Evolutionary conservation across 352 stramenopile genomes (phyloP), one percentile per base, ranked within the genome.

Genomic region (Phytophthora hybrid): DNA sequence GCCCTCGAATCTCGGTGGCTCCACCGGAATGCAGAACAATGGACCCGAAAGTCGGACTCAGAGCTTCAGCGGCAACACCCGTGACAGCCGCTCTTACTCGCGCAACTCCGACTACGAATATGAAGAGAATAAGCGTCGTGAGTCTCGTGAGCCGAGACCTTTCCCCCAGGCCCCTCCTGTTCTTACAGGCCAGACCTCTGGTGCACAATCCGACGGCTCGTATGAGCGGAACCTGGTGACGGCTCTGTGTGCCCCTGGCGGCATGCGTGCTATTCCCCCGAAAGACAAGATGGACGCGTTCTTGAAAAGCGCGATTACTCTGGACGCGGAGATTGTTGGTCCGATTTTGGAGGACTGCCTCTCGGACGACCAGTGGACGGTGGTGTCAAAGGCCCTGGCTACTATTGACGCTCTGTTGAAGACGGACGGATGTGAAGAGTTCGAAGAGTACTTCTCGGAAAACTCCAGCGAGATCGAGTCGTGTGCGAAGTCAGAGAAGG

Each of bases 261-360:
- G 96, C 26, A 98, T 98, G 93, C 97, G 97, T 68, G 92, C 96
- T 37, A 93, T 98, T 21, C 96, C 96, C 47, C 96, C 96, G 21
- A 95, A 94, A 63, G 95, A 99, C 66, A 98, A 98, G 79, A 85
- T 99, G 49, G 91, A 94, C 34, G 87, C 88, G 31, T 99, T 98
- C 76, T 78, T 97, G 57, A 91, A 96, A 71, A 93, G 89, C 19
- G 89, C 97, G 5, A 75, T 96, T 69, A 98, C 90, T 26, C 81
- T 99, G 18, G 95, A 99, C 69, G 80, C 95, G 0, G 96, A 99
- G 68, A 91, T 98, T 46, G 90, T 99, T 37, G 97, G 96, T 37
- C 96, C 95, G 0, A 98, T 97, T 66, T 76, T 99, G 6, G 88
- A 98, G 73, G 96, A 99, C 78, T 97, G 89, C 52, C 84, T 99